A percentile compares a stretch with the other conserved stretches of the same genome.
Conservation (phyloP, 352 stramenopile genomes). For the Phytophthora sp. region DNA sequence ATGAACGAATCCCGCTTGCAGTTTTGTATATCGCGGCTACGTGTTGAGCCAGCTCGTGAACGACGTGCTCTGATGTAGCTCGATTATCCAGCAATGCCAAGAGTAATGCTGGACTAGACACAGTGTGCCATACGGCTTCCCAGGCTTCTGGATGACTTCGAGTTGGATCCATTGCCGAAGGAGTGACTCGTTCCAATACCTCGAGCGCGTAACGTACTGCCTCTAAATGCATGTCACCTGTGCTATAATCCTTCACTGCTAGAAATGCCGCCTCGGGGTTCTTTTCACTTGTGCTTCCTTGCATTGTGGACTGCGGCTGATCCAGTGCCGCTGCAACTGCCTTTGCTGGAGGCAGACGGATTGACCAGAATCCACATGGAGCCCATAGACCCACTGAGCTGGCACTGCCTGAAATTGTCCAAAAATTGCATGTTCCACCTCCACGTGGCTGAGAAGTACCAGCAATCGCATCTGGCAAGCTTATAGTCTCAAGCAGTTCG, state of each 20-base stretch:
- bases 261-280: slow-evolving; percentile 47
- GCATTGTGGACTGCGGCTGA: slow-evolving; percentile 4
- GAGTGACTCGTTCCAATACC: slow-evolving; percentile 48
- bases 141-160: slow-evolving; percentile 40
- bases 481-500: slow-evolving; percentile 42
- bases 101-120: slow-evolving; percentile 73
- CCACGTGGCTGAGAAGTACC: slow-evolving; percentile 6
- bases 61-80: slow-evolving; percentile 43
- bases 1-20: slow-evolving; percentile 55
- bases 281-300: slow-evolving; percentile 14
- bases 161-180: slow-evolving; percentile 37
- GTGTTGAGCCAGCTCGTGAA: slow-evolving; percentile 66
- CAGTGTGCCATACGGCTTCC: slow-evolving; percentile 41
- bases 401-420: slow-evolving; percentile 52
- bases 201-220: slow-evolving; percentile 68
- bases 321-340: slow-evolving; percentile 39
- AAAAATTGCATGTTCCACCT: slow-evolving; percentile 44
- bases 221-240: slow-evolving; percentile 55
- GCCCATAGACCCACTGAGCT: slow-evolving; percentile 67
- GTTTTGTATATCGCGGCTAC: slow-evolving; percentile 57
- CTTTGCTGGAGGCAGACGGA: slow-evolving; percentile 60
- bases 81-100: slow-evolving; percentile 61
- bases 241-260: slow-evolving; percentile 58
- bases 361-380: slow-evolving; percentile 65
- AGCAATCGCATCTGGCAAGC: slow-evolving; percentile 34